Base-by-base conservation (phyloP, 192 early-diverging fungal species). In the Cetraspora pellucida region DNA sequence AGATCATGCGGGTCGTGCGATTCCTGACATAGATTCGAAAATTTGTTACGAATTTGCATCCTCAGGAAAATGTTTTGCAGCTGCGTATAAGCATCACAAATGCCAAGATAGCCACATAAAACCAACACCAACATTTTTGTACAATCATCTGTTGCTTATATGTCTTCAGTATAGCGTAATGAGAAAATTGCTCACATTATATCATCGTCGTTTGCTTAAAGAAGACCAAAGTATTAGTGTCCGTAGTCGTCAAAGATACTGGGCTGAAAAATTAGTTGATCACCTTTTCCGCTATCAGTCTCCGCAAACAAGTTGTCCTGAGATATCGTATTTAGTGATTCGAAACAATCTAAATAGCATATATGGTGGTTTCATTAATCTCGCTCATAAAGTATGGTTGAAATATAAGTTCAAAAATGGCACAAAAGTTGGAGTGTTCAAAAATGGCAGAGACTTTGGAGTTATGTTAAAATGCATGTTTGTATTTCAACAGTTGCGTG, bases 401-500 rank as follows among this genome's bases (percentile, higher is more conserved):
- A 9, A 46, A 58, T n/a, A 31, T 78, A n/a, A n/a, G 28, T 19
- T 79, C 72, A 17, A 81, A 10, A n/a, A 67, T 45, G 10, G 77
- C n/a, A 43, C n/a, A n/a, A n/a, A n/a, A n/a, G n/a, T n/a, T n/a
- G n/a, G n/a, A 21, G 46, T 78, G 28, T 19, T 79, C 72, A 17
- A 81, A 10, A n/a, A 67, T 45, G 10, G 77, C n/a, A 43, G 61
- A 69, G 59, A 84, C 72, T 55, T 84, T 79, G 21, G 78, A 73
- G 16, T 75, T 49, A 43, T 78, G 46, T 45, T 80, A 60, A 77
- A 82, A 82, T n/a, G 76, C 78, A 72, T 72, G 19, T 44, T 58
- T 23, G 4, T 72, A 30, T 21, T 72, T 57, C 71, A 72, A 3
- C 54, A 52, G 54, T 11, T 72, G 8, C 49, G 43, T 11, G 71